Evolutionary conservation across 148 eudicot species (phyloP), one percentile per base, ranked within the genome.

Genomic region (Arctostaphylos glauca): DNA sequence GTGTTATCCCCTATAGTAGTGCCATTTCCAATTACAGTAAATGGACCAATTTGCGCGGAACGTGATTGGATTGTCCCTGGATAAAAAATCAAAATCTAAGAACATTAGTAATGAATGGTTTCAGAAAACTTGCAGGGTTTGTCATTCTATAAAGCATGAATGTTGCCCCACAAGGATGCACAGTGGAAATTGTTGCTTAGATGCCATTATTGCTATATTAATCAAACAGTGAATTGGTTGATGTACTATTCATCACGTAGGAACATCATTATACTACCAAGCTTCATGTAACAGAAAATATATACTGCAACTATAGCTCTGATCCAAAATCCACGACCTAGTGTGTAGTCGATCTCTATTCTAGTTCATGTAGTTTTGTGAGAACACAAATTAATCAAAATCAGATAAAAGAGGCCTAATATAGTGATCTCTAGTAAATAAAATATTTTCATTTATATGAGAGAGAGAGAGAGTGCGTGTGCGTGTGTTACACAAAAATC

Each of bases 41-140:
- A 93, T 49, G 98, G 99, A 67, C 99, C 97, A 84, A 96, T 84
- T 81, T 88, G 88, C 31, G 99, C 98, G 77, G 89, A 92, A 66
- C 91, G 88, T 46, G 98, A 93, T 71, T 89, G 91, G 38, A 77
- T 87, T 58, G 93, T 75, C 58, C 90, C 99, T 94, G 92, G 16
- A 38, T 15, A 73, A 77, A 38, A 83, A 76, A 81, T 19, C 44
- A 3, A 73, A 85, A 44, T 47, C 10, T 9, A 60, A 38, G 50
- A 84, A 38, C 25, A 5, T 23, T 3, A 10, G 44, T 9, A 73
- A 14, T 55, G 18, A 47, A 41, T 62, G 13, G 31, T 59, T 74
- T 59, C 50, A 46, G 50, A 80, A 6, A 78, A 53, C 38, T 6
- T n/a, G 23, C 25, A 66, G 19, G 46, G 62, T 82, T 76, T 56